A percentile compares a stretch with the other conserved stretches of the same genome.
phyloP scores from a whole-genome alignment of 495 filamentous ascomycete species.

The Viridothelium virens region DNA sequence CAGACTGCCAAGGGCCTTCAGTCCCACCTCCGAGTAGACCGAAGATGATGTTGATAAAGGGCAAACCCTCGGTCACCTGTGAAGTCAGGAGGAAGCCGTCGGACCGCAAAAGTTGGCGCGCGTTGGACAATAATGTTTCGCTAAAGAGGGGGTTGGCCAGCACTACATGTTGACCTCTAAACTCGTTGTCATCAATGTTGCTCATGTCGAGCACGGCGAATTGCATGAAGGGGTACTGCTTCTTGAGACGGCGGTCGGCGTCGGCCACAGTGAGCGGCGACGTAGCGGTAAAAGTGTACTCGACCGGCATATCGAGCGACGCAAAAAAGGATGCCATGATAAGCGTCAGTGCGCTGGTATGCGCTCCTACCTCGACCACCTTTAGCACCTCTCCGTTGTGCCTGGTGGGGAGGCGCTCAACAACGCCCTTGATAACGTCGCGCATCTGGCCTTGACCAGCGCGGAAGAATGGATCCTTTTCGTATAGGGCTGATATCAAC shows the following conservation, averaged over 20 bases:
- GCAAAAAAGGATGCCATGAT: neutral
- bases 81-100: neutral
- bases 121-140: neutral
- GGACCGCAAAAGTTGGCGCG: neutral
- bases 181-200: neutral
- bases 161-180: neutral
- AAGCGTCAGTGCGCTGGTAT: neutral
- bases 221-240: slow-evolving; percentile 1
- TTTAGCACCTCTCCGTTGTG: neutral
- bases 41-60: neutral
- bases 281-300: slow-evolving; percentile 35
- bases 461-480: neutral
- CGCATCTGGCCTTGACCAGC: neutral
- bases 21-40: neutral
- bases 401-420: neutral
- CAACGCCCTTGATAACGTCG: neutral
- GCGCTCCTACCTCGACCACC: neutral
- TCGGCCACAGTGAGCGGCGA: neutral
- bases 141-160: neutral
- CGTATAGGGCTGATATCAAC: neutral
- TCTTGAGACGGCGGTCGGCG: neutral
- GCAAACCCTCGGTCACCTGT: neutral
- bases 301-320: slow-evolving; percentile 34
- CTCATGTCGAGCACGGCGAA: neutral
- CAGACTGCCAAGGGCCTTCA: neutral